Evolutionary conservation across 345 rosid species (phyloP), one percentile per base, ranked within the genome.

Genomic region (Passiflora organensis): DNA sequence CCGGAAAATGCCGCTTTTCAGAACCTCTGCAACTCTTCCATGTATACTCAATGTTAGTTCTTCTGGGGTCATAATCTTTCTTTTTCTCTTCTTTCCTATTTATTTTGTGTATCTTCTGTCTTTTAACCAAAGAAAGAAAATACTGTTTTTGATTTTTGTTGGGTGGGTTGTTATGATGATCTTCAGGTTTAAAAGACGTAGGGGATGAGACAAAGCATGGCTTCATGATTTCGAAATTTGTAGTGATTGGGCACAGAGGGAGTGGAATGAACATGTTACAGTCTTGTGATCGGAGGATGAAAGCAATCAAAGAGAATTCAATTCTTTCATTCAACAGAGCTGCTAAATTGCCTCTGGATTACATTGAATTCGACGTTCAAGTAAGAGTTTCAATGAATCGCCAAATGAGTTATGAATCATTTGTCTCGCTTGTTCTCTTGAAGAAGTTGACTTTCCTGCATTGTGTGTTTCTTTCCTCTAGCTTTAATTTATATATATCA

Each of bases 331-430:
- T 67, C 43, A 60, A 54, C 51, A 6, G 18, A 28, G 66, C 72
- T 3, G 23, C 66, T 8, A 48, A 49, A 22, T 42, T 60, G 6
- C 62, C 60, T 32, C 16, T 60, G 10, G 72, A 60, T 67, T 67
- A 60, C 62, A 32, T 67, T 50, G 72, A 67, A 43, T 67, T 67
- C 38, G 71, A 67, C 11, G 71, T 67, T 55, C 71, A 67, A 66
- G 71, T 67, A 10, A 13, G 32, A 28, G 8, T 28, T 28, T 28
- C 34, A 2, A 28, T 9, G 19, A 18, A 18, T 14, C 10, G 24
- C n/a, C 36, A n/a, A 21, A 10, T 14, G 3, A 15, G 15, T 10
- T 42, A n/a, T n/a, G n/a, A n/a, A n/a, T n/a, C n/a, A n/a, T n/a
- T n/a, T n/a, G n/a, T n/a, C n/a, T n/a, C n/a, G n/a, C n/a, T n/a